Conservation (phyloP, 179 eudicot species). For the Pouteria campechiana region DNA sequence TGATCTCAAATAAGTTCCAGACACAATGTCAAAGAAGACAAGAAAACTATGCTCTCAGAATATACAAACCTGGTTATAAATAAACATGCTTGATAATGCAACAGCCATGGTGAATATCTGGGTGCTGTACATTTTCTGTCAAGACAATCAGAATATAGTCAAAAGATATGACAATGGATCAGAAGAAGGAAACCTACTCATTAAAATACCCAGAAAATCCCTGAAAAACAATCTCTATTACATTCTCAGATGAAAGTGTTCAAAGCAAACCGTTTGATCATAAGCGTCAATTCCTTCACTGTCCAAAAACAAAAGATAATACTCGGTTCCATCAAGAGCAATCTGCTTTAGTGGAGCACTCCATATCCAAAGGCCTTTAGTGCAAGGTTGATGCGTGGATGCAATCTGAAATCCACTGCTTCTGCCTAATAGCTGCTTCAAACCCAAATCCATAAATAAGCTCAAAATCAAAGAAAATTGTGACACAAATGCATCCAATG, state of each 20-base stretch:
- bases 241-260: not conserved
- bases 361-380: conserved; percentile 99
- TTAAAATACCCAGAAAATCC: no score
- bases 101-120: conserved; percentile 96
- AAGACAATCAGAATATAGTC: conserved; percentile 6
- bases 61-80: conserved; percentile 83
- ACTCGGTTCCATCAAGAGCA: conserved; percentile 95
- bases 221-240: no score
- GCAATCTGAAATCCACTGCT: conserved; percentile 98
- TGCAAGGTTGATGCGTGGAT: conserved; percentile 85
- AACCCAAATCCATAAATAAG: no score
- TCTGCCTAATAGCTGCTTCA: conserved; percentile 89
- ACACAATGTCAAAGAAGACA: no score
- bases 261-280: conserved; percentile 80
- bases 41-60: no score
- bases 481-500: no score
- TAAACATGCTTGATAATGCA: conserved; percentile 89
- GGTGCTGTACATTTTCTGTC: conserved; percentile 95
- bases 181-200: not conserved
- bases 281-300: conserved; percentile 99
- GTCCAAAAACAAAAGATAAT: conserved; percentile 82
- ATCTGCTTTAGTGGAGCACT: conserved; percentile 83
- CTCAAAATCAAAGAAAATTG: no score
- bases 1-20: no score
- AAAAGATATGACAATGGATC: not conserved